Base-by-base conservation (phyloP, 2,329 filamentous ascomycete species). In the Aspergillus novoparasiticus region DNA sequence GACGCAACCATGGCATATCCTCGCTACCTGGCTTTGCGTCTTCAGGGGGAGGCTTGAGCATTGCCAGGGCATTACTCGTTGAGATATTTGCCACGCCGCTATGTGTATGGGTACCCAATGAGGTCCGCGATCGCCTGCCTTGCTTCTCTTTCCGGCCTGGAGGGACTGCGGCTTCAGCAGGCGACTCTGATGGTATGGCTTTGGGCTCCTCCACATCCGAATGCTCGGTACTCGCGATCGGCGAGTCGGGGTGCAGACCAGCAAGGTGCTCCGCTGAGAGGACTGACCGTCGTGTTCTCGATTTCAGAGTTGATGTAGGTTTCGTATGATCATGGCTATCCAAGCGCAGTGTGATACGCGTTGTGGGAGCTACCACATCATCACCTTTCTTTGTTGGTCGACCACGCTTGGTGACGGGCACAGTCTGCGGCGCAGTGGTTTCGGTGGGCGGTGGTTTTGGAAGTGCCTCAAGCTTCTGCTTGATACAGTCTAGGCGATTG, bases 371-470 rank as follows among this genome's bases (percentile, higher is more conserved):
- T 8, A 64, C 59, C 36, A 60, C 69, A 48, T 72, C 76, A 45
- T 77, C 75, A 11, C 69, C 70, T 61, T 81, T 81, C 66, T 79
- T 79, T 14, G 73, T 73, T 39, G 72, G 72, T 66, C 80, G 73
- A 39, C 76, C 73, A 43, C 82, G 80, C 60, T 82, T 80, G 48
- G 64, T 64, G 32, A 69, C 61, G 23, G 69, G 45, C 56, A 62
- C 62, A 41, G 71, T 65, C 21, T 72, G 70, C 28, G 81, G 78
- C 39, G 84, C 86, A 1, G 85, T 86, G n/a, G 87, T 85, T 68
- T 89, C 87, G 66, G 85, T 82, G 23, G 85, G 87, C 3, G 85
- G 83, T 21, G 86, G 87, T 73, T 86, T 82, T 2, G 87, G 86
- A 55, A 89, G 81, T 12, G 85, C 83, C 64, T 87, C 83, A 23